A percentile compares a stretch with the other conserved stretches of the same genome.
Evolutionary conservation across 2,329 filamentous ascomycete species (phyloP).

Genomic region (Dothidotthia symphoricarpi): DNA sequence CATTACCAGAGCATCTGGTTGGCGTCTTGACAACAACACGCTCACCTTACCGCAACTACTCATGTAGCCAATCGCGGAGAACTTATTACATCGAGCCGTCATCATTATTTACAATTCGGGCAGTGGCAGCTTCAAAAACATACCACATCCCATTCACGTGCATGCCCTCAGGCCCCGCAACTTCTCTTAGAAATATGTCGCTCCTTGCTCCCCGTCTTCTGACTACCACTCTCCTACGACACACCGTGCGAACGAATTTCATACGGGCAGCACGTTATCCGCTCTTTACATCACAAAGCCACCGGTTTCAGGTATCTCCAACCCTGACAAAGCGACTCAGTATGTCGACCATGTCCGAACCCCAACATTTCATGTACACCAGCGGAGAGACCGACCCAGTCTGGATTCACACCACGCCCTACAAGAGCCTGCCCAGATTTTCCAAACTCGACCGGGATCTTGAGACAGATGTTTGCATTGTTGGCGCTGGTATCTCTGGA

Average conservation of each 20-base stretch:
- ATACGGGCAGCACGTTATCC: constrained; percentile 2
- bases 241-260: constrained; percentile 2
- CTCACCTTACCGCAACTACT: no score
- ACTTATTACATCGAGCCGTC: constrained; percentile 12
- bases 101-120: constrained; percentile 11
- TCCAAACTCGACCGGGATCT: constrained; percentile 45
- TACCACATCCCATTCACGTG: constrained; percentile 8
- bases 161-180: not conserved
- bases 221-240: constrained; percentile 6
- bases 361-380: constrained; percentile 45
- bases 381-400: constrained; percentile 54
- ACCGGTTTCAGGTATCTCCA: not conserved
- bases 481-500: constrained; percentile 56
- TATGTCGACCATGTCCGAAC: constrained; percentile 20
- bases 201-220: constrained; percentile 13
- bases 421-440: constrained; percentile 47
- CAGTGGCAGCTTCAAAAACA: constrained; percentile 6
- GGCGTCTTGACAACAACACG: no score
- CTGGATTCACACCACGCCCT: constrained; percentile 54
- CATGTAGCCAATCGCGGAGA: constrained; percentile 8
- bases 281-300: constrained; percentile 1
- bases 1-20: not conserved
- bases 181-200: constrained; percentile 14
- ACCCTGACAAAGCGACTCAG: constrained; percentile 7
- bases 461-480: constrained; percentile 51